These are phyloP conservation scores for Fomitopsis serialis DNA, from an alignment of 768 basidiomycete genomes.

Conservation along the genomic window DNA sequence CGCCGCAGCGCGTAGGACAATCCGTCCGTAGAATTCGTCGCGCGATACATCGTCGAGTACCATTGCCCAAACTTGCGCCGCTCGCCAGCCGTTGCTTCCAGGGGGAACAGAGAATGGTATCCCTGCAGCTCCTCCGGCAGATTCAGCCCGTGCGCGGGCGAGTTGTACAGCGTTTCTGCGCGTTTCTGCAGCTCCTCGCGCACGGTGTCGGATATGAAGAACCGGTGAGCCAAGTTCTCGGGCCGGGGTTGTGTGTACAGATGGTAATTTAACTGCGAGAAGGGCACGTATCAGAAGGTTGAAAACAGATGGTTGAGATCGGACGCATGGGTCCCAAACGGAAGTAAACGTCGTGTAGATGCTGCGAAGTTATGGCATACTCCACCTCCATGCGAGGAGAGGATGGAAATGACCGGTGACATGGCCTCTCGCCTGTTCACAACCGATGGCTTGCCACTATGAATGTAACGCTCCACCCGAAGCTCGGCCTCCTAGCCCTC, in stretches of 20 bases:
- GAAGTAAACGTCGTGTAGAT: no score
- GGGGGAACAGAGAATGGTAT: slow-evolving; percentile 81
- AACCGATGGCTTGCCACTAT: no score
- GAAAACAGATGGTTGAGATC: slow-evolving; percentile 38
- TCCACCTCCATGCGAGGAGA: no score
- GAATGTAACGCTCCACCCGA: no score
- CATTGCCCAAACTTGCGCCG: slow-evolving; percentile 78
- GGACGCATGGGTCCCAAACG: no score
- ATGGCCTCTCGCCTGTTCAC: no score
- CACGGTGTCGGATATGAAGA: slow-evolving; percentile 82
- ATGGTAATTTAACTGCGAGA: slow-evolving; percentile 79
- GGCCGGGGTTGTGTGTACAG: slow-evolving; percentile 77
- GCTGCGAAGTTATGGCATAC: no score
- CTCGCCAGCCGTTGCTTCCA: slow-evolving; percentile 57
- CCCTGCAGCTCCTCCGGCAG: slow-evolving; percentile 87
- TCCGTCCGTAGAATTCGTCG: slow-evolving; percentile 73
- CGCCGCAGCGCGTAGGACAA: slow-evolving; percentile 71
- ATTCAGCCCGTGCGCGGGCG: slow-evolving; percentile 38
- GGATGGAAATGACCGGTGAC: no score
- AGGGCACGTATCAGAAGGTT: neutral
- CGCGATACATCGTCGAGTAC: slow-evolving; percentile 81
- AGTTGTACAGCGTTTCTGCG: slow-evolving; percentile 36
- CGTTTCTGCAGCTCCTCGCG: slow-evolving; percentile 54
- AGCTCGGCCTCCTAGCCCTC: no score
- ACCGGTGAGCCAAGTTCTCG: slow-evolving; percentile 46